These are phyloP conservation scores for Thozetella sp. DNA, from an alignment of 495 filamentous ascomycete genomes.

Conservation along the genomic window DNA sequence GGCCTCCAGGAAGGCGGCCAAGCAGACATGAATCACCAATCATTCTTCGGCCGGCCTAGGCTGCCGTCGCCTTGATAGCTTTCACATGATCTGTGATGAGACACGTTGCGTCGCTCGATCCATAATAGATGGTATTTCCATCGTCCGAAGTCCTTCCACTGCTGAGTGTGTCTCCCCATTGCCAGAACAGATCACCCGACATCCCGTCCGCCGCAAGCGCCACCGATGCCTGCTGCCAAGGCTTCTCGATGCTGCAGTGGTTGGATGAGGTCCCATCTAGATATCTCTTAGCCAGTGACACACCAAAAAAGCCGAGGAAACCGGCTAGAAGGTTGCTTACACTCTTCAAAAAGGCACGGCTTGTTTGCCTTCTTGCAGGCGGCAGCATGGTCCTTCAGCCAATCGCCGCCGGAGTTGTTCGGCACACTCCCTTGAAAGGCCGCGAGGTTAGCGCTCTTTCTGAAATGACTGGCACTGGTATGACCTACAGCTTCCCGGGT, in stretches of 20 bases:
- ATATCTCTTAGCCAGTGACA: slow-evolving; percentile 13
- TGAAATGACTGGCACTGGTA: neutral
- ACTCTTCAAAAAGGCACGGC: slow-evolving; percentile 67
- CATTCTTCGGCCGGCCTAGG: too few relatives aligned
- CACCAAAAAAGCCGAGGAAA: neutral
- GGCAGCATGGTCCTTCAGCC: slow-evolving; percentile 60
- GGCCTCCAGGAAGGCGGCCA: neutral
- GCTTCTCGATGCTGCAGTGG: slow-evolving; percentile 40
- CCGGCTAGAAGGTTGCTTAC: slow-evolving; percentile 3
- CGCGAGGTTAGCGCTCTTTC: neutral
- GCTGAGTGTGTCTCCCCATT: slow-evolving; percentile 59
- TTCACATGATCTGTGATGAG: slow-evolving; percentile 61
- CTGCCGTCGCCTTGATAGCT: slow-evolving; percentile 40
- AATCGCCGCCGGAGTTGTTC: slow-evolving; percentile 46
- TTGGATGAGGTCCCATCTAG: slow-evolving; percentile 46
- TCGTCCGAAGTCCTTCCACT: slow-evolving; percentile 54
- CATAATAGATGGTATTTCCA: slow-evolving; percentile 61
- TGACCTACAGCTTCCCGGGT: slow-evolving; percentile 47
- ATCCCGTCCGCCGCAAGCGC: slow-evolving; percentile 43
- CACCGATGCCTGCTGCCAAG: slow-evolving; percentile 58
- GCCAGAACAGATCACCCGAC: slow-evolving; percentile 64
- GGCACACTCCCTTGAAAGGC: slow-evolving; percentile 34
- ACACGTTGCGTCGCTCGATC: slow-evolving; percentile 51
- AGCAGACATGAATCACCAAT: too few relatives aligned
- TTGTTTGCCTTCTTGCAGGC: slow-evolving; percentile 57